Evolutionary conservation across 495 filamentous ascomycete species (phyloP).

Genomic region (Clohesyomyces aquaticus): DNA sequence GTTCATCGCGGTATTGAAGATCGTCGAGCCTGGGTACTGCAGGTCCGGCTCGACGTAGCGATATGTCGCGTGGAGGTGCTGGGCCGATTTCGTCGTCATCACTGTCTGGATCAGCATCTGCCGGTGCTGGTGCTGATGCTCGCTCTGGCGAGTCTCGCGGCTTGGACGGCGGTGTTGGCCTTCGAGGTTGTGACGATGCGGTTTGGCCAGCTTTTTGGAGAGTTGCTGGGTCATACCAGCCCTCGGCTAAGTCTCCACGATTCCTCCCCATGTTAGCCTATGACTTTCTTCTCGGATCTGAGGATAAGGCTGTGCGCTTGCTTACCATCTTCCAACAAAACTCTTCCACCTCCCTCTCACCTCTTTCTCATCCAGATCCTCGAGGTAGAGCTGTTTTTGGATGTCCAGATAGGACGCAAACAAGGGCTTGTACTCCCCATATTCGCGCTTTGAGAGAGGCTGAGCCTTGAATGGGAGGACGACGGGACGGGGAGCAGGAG

Average conservation of each 20-base stretch:
- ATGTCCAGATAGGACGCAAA: slow-evolving; percentile 88
- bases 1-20: slow-evolving; percentile 69
- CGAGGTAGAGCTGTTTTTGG: slow-evolving; percentile 73
- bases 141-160: slow-evolving; percentile 44
- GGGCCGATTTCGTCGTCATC: slow-evolving; percentile 74
- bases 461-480: slow-evolving; percentile 68
- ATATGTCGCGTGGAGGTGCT: slow-evolving; percentile 56
- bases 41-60: slow-evolving; percentile 59
- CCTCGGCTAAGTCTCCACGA: slow-evolving; percentile 84
- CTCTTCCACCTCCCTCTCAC: slow-evolving; percentile 88
- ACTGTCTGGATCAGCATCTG: slow-evolving; percentile 37
- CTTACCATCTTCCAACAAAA: slow-evolving; percentile 85
- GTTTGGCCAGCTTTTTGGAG: slow-evolving; percentile 38
- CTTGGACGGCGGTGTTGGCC: slow-evolving; percentile 4
- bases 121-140: slow-evolving; percentile 35
- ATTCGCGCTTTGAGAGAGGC: slow-evolving; percentile 67
- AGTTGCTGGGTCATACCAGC: slow-evolving; percentile 81
- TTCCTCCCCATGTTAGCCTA: slow-evolving; percentile 68
- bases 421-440: slow-evolving; percentile 65
- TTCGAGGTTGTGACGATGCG: background rate
- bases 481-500: slow-evolving; percentile 27
- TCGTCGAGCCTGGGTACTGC: slow-evolving; percentile 77
- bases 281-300: background rate
- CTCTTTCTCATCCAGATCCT: slow-evolving; percentile 69
- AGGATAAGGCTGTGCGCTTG: background rate